Conservation (phyloP, 768 basidiomycete genomes). For the Hygrophoropsis aurantiaca region DNA sequence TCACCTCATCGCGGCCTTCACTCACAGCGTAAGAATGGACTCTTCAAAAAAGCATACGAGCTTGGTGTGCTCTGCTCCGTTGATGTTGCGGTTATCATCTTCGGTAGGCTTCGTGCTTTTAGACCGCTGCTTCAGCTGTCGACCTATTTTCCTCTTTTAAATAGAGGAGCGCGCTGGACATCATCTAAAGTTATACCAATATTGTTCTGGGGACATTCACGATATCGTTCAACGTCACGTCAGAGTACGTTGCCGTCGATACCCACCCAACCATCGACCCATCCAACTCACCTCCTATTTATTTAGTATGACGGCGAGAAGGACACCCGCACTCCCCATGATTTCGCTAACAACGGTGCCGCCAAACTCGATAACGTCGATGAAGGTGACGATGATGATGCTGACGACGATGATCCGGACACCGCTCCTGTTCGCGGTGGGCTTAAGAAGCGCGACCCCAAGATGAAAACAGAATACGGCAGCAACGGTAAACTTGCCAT, state of each 20-base stretch:
- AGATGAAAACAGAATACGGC: slow-evolving; percentile 29
- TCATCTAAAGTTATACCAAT: slow-evolving; percentile 80
- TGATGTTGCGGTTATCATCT: slow-evolving; percentile 86
- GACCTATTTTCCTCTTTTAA: slow-evolving; percentile 33
- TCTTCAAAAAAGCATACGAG: slow-evolving; percentile 91
- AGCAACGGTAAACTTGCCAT: slow-evolving; percentile 15
- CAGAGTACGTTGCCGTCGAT: slow-evolving; percentile 32
- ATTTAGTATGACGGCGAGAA: slow-evolving; percentile 51
- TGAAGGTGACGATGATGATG: slow-evolving; percentile 36
- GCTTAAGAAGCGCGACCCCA: slow-evolving; percentile 25
- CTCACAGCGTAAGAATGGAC: slow-evolving; percentile 78
- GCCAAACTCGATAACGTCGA: slow-evolving; percentile 20
- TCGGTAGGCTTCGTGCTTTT: slow-evolving; percentile 48
- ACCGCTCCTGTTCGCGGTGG: slow-evolving; percentile 12
- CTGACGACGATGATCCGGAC: slow-evolving; percentile 28
- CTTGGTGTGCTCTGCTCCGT: slow-evolving; percentile 89
- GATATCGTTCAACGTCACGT: slow-evolving; percentile 71
- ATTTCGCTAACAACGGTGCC: slow-evolving; percentile 43
- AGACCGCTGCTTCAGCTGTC: slow-evolving; percentile 3
- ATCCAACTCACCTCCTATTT: neutral
- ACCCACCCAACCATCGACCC: no score
- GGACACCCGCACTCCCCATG: slow-evolving; percentile 48
- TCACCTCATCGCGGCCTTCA: slow-evolving; percentile 14
- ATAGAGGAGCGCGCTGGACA: slow-evolving; percentile 78
- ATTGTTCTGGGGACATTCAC: slow-evolving; percentile 70